Conservation (phyloP, 495 filamentous ascomycete genomes). For the Aspergillus steynii region DNA sequence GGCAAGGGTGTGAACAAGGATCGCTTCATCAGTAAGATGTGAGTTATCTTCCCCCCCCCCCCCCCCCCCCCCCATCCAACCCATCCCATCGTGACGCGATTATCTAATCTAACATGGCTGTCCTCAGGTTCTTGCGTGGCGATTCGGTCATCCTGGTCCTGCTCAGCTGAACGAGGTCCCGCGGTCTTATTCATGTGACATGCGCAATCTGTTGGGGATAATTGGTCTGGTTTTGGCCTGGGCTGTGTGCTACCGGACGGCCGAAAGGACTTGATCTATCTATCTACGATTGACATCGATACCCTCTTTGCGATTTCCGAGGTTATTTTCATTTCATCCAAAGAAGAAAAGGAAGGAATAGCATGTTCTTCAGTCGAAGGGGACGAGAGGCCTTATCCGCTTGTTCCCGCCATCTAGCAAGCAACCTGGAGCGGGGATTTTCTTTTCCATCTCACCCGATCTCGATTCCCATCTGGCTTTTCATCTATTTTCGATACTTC, state of each 20-base stretch:
- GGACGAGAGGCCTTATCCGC: no score
- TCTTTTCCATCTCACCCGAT: constrained; percentile 1
- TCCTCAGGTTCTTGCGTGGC: constrained; percentile 83
- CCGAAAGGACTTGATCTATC: neutral
- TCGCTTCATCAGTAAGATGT: constrained; percentile 98
- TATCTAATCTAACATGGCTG: neutral
- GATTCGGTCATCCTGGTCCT: constrained; percentile 93
- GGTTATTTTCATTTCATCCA: neutral
- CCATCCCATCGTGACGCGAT: neutral
- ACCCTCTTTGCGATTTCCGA: constrained; percentile 12
- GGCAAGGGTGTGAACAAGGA: constrained; percentile 95
- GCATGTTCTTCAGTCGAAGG: neutral
- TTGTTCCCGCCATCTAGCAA: no score
- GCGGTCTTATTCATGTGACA: constrained; percentile 21
- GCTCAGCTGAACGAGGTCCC: constrained; percentile 61
- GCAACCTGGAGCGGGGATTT: neutral
- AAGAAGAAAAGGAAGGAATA: constrained; percentile 1
- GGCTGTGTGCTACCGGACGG: neutral
- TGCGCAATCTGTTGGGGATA: constrained; percentile 7
- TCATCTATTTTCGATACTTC: constrained; percentile 1
- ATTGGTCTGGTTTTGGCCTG: constrained; percentile 3
- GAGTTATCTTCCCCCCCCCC: constrained; percentile 29
- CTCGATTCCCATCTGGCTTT: constrained; percentile 4
- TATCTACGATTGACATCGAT: constrained; percentile 13
- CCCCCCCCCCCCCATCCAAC: neutral